These are phyloP conservation scores for Alternaria angustiovoidea DNA, from an alignment of 2,329 filamentous ascomycete genomes.

Conservation along the genomic window DNA sequence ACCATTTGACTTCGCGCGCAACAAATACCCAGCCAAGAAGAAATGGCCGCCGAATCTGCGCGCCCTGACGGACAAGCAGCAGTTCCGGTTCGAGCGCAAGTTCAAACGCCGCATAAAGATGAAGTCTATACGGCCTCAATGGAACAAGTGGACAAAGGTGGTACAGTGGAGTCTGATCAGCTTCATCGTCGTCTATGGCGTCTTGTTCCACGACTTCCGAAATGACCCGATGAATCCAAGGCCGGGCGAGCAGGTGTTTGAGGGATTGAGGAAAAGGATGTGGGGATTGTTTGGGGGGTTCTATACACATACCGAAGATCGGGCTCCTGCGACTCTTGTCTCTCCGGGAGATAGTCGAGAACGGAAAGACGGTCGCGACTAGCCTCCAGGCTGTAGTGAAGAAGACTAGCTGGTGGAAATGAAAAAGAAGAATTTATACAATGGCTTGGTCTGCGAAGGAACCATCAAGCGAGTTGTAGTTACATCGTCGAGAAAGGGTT, in stretches of 20 bases:
- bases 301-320: constrained; percentile 39
- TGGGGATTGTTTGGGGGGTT: constrained; percentile 36
- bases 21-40: constrained; percentile 72
- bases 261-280: constrained; percentile 37
- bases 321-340: constrained; percentile 10
- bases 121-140: constrained; percentile 68
- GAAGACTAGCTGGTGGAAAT: neutral
- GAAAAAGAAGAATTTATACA: neutral
- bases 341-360: constrained; percentile 4
- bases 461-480: neutral
- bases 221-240: constrained; percentile 43
- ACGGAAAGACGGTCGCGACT: constrained; percentile 1
- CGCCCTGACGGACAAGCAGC: constrained; percentile 73
- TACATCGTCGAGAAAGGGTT: neutral
- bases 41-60: constrained; percentile 81
- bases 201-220: constrained; percentile 68
- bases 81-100: constrained; percentile 80
- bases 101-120: constrained; percentile 75
- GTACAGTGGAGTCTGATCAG: constrained; percentile 63
- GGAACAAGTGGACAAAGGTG: constrained; percentile 71
- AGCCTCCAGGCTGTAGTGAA: neutral
- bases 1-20: constrained; percentile 58
- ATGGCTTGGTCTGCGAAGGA: neutral
- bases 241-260: constrained; percentile 44
- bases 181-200: constrained; percentile 62